These are phyloP conservation scores for Viola pubescens DNA, from an alignment of 441 rosid genomes.

Conservation along the genomic window DNA sequence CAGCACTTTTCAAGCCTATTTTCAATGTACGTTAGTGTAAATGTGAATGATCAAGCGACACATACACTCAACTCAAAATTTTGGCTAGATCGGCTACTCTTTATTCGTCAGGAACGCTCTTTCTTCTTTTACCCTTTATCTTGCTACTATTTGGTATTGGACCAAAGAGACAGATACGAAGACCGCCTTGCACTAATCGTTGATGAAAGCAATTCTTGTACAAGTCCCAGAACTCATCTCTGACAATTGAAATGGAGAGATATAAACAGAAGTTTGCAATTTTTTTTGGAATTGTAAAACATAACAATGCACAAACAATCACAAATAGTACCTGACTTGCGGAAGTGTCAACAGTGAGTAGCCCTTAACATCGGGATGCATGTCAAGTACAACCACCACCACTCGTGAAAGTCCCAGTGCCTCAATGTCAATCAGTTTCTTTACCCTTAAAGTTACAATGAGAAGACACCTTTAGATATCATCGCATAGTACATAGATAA, in stretches of 20 bases:
- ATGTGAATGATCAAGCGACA: too few relatives aligned
- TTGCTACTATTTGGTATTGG: constrained; percentile 28
- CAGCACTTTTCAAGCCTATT: too few relatives aligned
- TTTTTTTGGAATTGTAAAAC: background rate
- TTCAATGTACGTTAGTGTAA: too few relatives aligned
- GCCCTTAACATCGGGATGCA: constrained; percentile 65
- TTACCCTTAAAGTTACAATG: constrained; percentile 39
- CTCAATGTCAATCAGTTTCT: constrained; percentile 70
- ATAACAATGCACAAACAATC: background rate
- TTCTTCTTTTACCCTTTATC: constrained; percentile 26
- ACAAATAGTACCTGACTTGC: constrained; percentile 59
- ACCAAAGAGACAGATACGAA: constrained; percentile 60
- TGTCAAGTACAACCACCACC: constrained; percentile 50
- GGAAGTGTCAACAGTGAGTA: constrained; percentile 73
- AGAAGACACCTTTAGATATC: background rate
- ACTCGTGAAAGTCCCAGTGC: constrained; percentile 69
- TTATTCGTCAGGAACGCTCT: constrained; percentile 1
- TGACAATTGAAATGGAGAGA: constrained; percentile 21
- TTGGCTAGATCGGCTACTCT: too few relatives aligned
- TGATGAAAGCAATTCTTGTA: constrained; percentile 62
- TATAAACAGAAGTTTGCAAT: background rate
- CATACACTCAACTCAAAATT: too few relatives aligned
- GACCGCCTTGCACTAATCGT: constrained; percentile 41
- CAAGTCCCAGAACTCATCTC: constrained; percentile 84
- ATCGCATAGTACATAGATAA: background rate